Conservation (phyloP, 768 basidiomycete species). For the Tephrocybe sp. region DNA sequence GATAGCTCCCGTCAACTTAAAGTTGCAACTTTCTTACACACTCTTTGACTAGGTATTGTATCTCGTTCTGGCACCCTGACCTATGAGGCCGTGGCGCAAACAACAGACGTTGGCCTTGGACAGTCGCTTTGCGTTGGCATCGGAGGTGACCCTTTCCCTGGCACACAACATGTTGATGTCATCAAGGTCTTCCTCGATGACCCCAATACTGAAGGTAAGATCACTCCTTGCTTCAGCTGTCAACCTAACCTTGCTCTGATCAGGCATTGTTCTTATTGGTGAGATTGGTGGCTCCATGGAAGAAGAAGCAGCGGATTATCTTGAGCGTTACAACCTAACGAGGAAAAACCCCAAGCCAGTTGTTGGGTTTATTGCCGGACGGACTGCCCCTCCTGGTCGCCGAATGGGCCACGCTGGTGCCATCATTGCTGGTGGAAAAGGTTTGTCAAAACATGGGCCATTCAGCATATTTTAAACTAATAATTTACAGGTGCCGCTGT, state of each 20-base stretch:
- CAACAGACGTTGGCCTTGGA: conserved; percentile 92
- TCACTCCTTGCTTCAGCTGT: not conserved
- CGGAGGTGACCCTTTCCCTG: conserved; percentile 96
- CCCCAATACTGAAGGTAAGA: conserved; percentile 84
- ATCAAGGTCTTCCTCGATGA: conserved; percentile 96
- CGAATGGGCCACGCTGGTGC: conserved; percentile 99
- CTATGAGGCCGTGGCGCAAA: conserved; percentile 98
- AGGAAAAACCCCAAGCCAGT: conserved; percentile 88
- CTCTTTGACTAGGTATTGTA: conserved; percentile 74
- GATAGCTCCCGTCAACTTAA: conserved; percentile 18
- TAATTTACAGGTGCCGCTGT: conserved; percentile 68
- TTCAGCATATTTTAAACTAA: not conserved
- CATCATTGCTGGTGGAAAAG: conserved; percentile 98
- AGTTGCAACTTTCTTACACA: not conserved
- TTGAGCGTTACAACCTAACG: conserved; percentile 91
- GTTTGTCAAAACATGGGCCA: conserved; percentile 37
- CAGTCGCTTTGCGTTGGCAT: conserved; percentile 97
- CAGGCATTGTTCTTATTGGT: conserved; percentile 96
- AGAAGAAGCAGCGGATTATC: conserved; percentile 97
- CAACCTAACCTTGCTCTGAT: not conserved
- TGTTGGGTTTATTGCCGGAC: conserved; percentile 96
- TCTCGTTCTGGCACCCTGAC: conserved; percentile 96
- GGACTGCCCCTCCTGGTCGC: conserved; percentile 95
- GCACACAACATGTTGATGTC: conserved; percentile 94
- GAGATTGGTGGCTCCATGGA: conserved; percentile 99